Evolutionary conservation across 1,284 basidiomycete genomes (phyloP), one percentile per base, ranked within the genome.

Genomic region (Cronartium quercuum): DNA sequence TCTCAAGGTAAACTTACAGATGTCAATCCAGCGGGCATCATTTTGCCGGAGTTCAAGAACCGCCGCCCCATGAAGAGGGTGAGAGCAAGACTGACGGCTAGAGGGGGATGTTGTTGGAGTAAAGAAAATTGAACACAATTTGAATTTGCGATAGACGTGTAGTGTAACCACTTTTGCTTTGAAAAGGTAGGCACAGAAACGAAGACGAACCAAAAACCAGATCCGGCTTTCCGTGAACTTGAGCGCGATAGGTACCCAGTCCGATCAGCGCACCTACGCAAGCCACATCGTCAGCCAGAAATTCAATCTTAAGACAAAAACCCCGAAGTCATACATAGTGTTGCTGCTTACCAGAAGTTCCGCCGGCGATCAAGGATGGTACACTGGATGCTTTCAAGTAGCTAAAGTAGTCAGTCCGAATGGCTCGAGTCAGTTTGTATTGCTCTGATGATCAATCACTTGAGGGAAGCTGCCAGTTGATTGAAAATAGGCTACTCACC

Each of bases 21-120:
- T 4, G 70, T 73, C 18, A 73, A 21, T 34, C 70, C 70, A 15
- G 70, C 63, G 35, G 70, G 70, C 70, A 73, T 73, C 47, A 73
- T 29, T 44, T 73, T 73, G 24, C 40, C 51, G 13, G 70, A 73
- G 6, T 44, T 55, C 4, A 66, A 18, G 37, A 58, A 73, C 37
- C 44, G 38, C 40, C 66, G 65, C 15, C 70, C 70, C 70, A 73
- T 73, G 12, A 66, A 55, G 5, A 73, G 18, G 21, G 63, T 58
- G 1, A 73, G 35, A 10, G 51, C 42, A 41, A 64, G 29, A 37
- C 68, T 71, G 38, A 71, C 62, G 12, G 40, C 68, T 71, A 24
- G 18, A n/a, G n/a, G n/a, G n/a, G n/a, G n/a, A n/a, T n/a, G n/a
- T n/a, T n/a, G n/a, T n/a, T n/a, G n/a, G n/a, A n/a, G n/a, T n/a